phyloP scores from a whole-genome alignment of 2,329 filamentous ascomycete genomes.

The Botryotinia calthae region DNA sequence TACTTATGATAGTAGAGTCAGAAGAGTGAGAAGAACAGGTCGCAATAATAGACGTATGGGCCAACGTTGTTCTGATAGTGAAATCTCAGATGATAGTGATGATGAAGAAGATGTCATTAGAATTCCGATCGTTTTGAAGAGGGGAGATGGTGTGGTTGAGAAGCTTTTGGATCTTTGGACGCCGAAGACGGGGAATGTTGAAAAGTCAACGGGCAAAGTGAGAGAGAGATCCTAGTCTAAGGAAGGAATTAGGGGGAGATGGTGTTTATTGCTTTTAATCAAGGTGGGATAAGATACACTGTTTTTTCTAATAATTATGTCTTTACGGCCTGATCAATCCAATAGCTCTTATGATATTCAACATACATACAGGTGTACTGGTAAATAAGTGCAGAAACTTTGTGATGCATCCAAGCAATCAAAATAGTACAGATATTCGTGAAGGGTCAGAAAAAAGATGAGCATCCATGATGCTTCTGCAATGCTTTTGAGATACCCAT shows the following conservation, averaged over 20 bases:
- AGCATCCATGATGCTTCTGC: not conserved
- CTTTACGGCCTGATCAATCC: not conserved
- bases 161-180: constrained; percentile 28
- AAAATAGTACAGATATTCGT: not conserved
- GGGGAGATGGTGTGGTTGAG: constrained; percentile 27
- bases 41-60: constrained; percentile 3
- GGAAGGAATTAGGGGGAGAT: not conserved
- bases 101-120: constrained; percentile 23
- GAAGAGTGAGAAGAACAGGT: not conserved
- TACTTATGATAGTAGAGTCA: constrained; percentile 13
- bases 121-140: constrained; percentile 23
- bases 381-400: not conserved
- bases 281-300: not conserved
- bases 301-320: not conserved
- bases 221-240: not conserved
- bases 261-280: not conserved
- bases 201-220: not conserved
- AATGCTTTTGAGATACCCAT: not conserved
- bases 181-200: not conserved
- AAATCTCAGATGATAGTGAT: constrained; percentile 16
- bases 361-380: not conserved
- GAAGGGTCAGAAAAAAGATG: not conserved
- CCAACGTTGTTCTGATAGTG: not conserved
- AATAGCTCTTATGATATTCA: not conserved
- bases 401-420: not conserved